These are phyloP conservation scores for Trichothecium sympodiale DNA, from an alignment of 2,329 filamentous ascomycete genomes.

Conservation along the genomic window DNA sequence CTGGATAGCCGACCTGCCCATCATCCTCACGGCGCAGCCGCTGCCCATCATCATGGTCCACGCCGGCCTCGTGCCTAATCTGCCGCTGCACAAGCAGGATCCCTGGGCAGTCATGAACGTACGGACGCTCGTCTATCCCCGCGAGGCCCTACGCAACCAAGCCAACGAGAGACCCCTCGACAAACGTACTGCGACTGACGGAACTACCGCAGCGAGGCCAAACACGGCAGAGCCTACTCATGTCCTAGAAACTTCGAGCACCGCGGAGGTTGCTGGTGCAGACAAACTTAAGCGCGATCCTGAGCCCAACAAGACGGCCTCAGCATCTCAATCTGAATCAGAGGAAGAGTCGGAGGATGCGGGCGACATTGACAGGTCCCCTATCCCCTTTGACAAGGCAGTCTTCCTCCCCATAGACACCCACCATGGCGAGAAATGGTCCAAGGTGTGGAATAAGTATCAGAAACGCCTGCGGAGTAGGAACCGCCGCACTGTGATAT, in stretches of 20 bases:
- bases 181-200: conserved; percentile 7
- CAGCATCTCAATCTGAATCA: background rate
- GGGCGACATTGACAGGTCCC: conserved; percentile 8
- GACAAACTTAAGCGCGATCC: background rate
- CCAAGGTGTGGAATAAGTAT: conserved; percentile 46
- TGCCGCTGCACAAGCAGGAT: conserved; percentile 59
- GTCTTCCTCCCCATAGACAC: conserved; percentile 26
- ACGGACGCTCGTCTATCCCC: conserved; percentile 59
- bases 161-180: conserved; percentile 10
- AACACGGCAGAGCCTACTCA: conserved; percentile 7
- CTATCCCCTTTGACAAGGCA: conserved; percentile 15
- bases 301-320: background rate
- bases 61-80: conserved; percentile 69
- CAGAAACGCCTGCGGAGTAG: conserved; percentile 24
- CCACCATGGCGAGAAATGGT: conserved; percentile 53
- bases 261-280: background rate
- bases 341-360: background rate
- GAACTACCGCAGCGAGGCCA: conserved; percentile 10
- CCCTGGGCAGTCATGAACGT: conserved; percentile 86
- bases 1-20: conserved; percentile 61
- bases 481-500: conserved; percentile 58
- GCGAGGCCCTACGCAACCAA: conserved; percentile 25
- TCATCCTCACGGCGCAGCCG: conserved; percentile 65
- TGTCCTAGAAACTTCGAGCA: background rate
- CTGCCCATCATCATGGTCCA: conserved; percentile 65